A percentile compares a stretch with the other conserved stretches of the same genome.
These are phyloP conservation scores for Ustilago tritici DNA, from an alignment of 1,284 basidiomycete species.

Conservation along the genomic window DNA sequence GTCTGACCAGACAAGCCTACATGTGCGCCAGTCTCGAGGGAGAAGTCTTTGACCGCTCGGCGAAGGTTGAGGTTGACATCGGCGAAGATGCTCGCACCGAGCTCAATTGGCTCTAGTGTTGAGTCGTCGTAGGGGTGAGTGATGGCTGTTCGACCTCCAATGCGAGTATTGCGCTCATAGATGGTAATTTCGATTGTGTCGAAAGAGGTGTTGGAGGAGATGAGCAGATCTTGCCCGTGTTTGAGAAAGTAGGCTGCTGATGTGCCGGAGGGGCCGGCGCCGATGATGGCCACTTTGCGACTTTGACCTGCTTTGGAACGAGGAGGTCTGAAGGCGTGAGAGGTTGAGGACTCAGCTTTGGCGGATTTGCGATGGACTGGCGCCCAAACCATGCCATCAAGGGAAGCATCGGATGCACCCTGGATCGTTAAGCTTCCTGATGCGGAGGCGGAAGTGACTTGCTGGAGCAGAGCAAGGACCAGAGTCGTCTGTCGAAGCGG, in stretches of 20 bases:
- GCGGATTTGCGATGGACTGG: not conserved
- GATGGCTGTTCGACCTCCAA: slow-evolving; percentile 85
- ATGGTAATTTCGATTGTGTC: slow-evolving; percentile 78
- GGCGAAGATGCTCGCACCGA: slow-evolving; percentile 91
- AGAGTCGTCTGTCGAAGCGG: slow-evolving; percentile 4
- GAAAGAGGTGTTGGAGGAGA: slow-evolving; percentile 6
- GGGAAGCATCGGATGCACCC: not conserved
- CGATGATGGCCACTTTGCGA: slow-evolving; percentile 79
- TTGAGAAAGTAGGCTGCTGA: slow-evolving; percentile 89
- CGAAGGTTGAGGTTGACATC: slow-evolving; percentile 78
- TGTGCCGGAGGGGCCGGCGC: slow-evolving; percentile 87
- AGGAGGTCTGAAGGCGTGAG: not conserved
- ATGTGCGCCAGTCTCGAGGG: slow-evolving; percentile 32
- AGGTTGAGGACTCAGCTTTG: not conserved
- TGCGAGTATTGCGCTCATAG: slow-evolving; percentile 79
- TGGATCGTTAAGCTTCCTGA: not conserved
- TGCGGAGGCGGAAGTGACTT: not conserved
- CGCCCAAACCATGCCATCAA: not conserved
- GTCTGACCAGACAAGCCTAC: slow-evolving; percentile 28
- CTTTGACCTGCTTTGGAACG: slow-evolving; percentile 10
- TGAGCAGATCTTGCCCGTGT: slow-evolving; percentile 69
- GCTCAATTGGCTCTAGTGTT: slow-evolving; percentile 75
- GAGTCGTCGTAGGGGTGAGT: slow-evolving; percentile 82
- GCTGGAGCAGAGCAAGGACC: slow-evolving; percentile 13
- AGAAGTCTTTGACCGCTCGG: slow-evolving; percentile 44